Evolutionary conservation across 495 filamentous ascomycete species (phyloP).

Genomic region (Rhizodiscina lignyota): DNA sequence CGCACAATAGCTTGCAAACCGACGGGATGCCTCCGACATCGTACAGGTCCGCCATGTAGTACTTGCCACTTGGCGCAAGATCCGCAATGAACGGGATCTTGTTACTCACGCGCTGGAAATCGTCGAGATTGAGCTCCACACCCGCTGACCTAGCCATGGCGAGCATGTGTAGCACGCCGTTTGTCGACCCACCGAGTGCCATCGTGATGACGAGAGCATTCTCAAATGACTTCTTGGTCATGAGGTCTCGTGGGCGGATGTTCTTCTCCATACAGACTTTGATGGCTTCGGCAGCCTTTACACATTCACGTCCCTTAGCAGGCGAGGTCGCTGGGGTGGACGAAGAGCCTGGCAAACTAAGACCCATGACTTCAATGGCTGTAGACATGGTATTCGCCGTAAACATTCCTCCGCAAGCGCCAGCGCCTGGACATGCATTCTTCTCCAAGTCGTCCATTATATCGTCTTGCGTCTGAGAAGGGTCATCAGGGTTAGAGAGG

Average conservation of each 20-base stretch:
- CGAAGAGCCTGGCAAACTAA: constrained; percentile 77
- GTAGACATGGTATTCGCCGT: constrained; percentile 98
- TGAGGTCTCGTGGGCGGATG: constrained; percentile 67
- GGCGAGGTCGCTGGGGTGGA: constrained; percentile 78
- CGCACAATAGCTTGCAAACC: constrained; percentile 82
- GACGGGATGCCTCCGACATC: constrained; percentile 80
- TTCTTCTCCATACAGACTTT: constrained; percentile 71
- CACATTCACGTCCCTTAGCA: constrained; percentile 82
- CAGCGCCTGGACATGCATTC: constrained; percentile 76
- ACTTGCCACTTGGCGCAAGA: constrained; percentile 71
- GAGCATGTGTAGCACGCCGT: constrained; percentile 84
- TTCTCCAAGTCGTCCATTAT: constrained; percentile 76
- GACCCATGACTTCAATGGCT: constrained; percentile 89
- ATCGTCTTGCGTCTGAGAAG: constrained; percentile 48
- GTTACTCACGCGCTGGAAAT: constrained; percentile 73
- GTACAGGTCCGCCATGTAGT: constrained; percentile 93
- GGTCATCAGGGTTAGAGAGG: constrained; percentile 39
- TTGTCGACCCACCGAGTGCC: constrained; percentile 80
- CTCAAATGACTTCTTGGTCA: constrained; percentile 76
- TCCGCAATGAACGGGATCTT: constrained; percentile 92
- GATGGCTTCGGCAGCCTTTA: constrained; percentile 74
- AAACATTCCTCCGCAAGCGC: constrained; percentile 94
- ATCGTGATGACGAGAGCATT: constrained; percentile 90
- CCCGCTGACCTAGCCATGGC: constrained; percentile 88
- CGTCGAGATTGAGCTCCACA: constrained; percentile 68